These are phyloP conservation scores for Claviceps cyperi DNA, from an alignment of 2,329 filamentous ascomycete genomes.

Conservation along the genomic window DNA sequence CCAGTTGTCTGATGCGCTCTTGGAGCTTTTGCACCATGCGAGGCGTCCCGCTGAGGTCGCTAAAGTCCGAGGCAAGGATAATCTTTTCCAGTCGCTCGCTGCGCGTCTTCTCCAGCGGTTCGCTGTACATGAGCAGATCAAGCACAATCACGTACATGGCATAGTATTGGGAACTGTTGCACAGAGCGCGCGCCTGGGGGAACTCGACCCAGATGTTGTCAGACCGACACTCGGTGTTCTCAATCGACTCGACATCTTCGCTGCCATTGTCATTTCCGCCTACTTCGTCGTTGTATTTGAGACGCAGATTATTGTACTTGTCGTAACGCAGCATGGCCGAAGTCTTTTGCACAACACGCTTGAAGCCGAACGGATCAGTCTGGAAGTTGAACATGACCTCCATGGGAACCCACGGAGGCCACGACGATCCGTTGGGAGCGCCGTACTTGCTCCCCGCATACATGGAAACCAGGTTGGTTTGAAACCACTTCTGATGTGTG, in stretches of 20 bases:
- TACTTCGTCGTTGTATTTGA: constrained; percentile 95
- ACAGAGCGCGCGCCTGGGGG: constrained; percentile 82
- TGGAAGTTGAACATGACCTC: constrained; percentile 98
- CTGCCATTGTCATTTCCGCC: constrained; percentile 41
- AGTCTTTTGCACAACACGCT: constrained; percentile 89
- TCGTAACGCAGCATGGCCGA: constrained; percentile 90
- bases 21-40: constrained; percentile 87
- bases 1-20: constrained; percentile 80
- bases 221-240: constrained; percentile 61
- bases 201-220: constrained; percentile 97
- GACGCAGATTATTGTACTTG: constrained; percentile 91
- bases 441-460: constrained; percentile 93
- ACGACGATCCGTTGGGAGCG: constrained; percentile 66
- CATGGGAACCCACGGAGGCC: constrained; percentile 97
- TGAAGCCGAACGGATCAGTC: constrained; percentile 91
- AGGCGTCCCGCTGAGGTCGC: constrained; percentile 82
- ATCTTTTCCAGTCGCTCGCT: constrained; percentile 95
- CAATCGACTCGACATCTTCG: constrained; percentile 31
- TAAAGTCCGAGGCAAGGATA: constrained; percentile 97
- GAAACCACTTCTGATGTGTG: constrained; percentile 82
- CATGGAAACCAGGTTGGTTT: constrained; percentile 70
- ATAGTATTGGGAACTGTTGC: constrained; percentile 95
- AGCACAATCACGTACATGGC: constrained; percentile 96
- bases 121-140: constrained; percentile 88
- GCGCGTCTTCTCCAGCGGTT: constrained; percentile 93